Evolutionary conservation across 345 rosid genomes (phyloP).

Genomic region (Erucastrum elatum): DNA sequence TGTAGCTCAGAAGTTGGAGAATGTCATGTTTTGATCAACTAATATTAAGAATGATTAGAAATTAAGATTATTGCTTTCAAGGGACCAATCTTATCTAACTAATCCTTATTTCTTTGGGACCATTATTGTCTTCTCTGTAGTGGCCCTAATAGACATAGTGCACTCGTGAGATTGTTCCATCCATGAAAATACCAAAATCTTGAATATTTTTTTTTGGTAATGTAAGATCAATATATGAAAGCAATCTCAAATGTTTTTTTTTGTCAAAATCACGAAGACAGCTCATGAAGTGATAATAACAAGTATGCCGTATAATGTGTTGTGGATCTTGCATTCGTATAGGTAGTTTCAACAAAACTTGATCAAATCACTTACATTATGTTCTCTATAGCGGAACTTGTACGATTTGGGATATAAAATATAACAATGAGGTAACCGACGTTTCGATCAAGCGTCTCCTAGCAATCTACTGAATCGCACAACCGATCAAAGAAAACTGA

Average conservation of each 20-base stretch:
- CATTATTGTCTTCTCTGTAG: conserved; percentile 18
- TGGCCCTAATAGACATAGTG: conserved; percentile 25
- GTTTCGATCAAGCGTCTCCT: not conserved
- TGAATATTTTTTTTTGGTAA: conserved; percentile 11
- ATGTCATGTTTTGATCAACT: conserved; percentile 17
- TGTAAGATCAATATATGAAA: conserved; percentile 4
- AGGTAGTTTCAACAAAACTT: not conserved
- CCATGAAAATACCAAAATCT: conserved; percentile 5
- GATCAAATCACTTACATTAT: not conserved
- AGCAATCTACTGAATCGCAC: not conserved
- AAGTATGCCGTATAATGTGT: too few relatives aligned
- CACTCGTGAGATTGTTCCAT: conserved; percentile 6
- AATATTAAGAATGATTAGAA: conserved; percentile 8
- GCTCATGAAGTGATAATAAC: not conserved
- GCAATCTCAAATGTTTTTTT: not conserved
- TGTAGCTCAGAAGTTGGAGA: conserved; percentile 30
- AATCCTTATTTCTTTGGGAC: conserved; percentile 35
- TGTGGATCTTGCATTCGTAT: not conserved
- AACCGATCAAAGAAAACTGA: not conserved
- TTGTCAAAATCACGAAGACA: not conserved
- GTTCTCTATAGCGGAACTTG: not conserved
- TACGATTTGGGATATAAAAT: not conserved
- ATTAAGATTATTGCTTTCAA: conserved; percentile 30
- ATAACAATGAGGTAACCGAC: not conserved
- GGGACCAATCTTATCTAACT: conserved; percentile 32